phyloP scores from a whole-genome alignment of 192 early-diverging fungal species.

The Coemansia sp. region DNA sequence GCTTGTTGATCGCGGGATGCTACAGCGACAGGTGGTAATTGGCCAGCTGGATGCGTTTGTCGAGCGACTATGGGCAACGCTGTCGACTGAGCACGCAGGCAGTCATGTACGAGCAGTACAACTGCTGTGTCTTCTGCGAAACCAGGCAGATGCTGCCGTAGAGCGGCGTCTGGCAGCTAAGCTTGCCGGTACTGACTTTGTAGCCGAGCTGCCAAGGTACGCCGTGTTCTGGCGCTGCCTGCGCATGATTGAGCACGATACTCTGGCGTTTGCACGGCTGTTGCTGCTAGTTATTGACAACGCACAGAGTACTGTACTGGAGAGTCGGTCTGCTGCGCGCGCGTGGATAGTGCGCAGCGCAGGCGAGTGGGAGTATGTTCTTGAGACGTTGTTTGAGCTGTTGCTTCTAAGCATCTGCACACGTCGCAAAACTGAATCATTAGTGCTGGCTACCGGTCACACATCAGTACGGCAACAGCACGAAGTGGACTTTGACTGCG shows the following conservation, averaged over 20 bases:
- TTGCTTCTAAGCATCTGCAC: constrained; percentile 40
- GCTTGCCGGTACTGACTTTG: constrained; percentile 14
- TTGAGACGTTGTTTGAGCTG: constrained; percentile 24
- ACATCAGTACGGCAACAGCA: constrained; percentile 29
- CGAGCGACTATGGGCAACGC: constrained; percentile 64
- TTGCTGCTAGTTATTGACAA: constrained; percentile 78
- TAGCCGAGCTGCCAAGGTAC: constrained; percentile 25
- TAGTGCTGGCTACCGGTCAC: constrained; percentile 17
- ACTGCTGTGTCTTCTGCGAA: constrained; percentile 64
- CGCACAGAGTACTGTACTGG: constrained; percentile 5
- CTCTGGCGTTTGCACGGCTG: constrained; percentile 65
- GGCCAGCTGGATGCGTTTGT: constrained; percentile 19
- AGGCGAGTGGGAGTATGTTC: constrained; percentile 30
- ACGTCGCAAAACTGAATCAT: constrained; percentile 1
- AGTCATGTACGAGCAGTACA: constrained; percentile 65
- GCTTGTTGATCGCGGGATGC: constrained; percentile 23
- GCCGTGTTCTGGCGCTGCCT: constrained; percentile 43
- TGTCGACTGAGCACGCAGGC: constrained; percentile 57
- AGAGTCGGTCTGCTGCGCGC: constrained; percentile 21
- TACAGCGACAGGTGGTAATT: constrained; percentile 4
- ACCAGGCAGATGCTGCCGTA: constrained; percentile 23
- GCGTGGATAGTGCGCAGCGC: constrained; percentile 38
- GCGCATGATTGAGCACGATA: constrained; percentile 26
- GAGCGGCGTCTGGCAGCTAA: constrained; percentile 33
- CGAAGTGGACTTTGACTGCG: constrained; percentile 22